Base-by-base conservation (phyloP, 306 rosid genomes). In the Gastrolobium villosum region DNA sequence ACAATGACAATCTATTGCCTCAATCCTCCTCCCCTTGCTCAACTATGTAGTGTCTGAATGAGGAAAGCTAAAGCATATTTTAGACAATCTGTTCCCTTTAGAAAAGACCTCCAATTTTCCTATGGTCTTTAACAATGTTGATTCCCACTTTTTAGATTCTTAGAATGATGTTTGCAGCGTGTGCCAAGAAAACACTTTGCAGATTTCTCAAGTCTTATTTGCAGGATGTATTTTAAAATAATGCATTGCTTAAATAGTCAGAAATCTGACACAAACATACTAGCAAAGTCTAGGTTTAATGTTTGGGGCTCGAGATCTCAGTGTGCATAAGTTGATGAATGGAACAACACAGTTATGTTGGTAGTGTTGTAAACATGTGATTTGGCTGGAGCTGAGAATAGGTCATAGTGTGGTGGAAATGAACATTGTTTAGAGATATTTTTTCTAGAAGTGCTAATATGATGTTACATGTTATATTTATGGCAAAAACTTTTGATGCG, bases 231-330 rank as follows among this genome's bases (percentile, higher is more conserved):
- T 30, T 55, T 79, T 74, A 7, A 45, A 46, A 50, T 39, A 6
- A 15, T 28, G 15, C 49, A 50, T n/a, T 67, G 56, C 48, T 55
- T 55, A 50, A 62, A 28, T 61, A 46, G 65, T 32, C 62, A 68
- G 26, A 75, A 53, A 45, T 68, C 28, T 76, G 85, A 41, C 60
- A 64, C 76, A 76, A 55, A 71, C 52, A 48, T 34, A 31, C 73
- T 7, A 45, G 40, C 34, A 76, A 53, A 61, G 34, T 56, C 28
- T 46, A 39, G 40, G 35, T 59, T 80, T 65, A 56, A 34, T 14
- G 70, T 56, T 48, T 45, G 67, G 65, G 81, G 52, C 60, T 11
- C 61, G 68, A 49, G 72, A 43, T 48, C 28, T 49, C 61, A 4
- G 5, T 76, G 59, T 73, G 59, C 48, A 72, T 59, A 26, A 53